Evolutionary conservation across 1,284 basidiomycete genomes (phyloP).

Genomic region (Tilletia caries): DNA sequence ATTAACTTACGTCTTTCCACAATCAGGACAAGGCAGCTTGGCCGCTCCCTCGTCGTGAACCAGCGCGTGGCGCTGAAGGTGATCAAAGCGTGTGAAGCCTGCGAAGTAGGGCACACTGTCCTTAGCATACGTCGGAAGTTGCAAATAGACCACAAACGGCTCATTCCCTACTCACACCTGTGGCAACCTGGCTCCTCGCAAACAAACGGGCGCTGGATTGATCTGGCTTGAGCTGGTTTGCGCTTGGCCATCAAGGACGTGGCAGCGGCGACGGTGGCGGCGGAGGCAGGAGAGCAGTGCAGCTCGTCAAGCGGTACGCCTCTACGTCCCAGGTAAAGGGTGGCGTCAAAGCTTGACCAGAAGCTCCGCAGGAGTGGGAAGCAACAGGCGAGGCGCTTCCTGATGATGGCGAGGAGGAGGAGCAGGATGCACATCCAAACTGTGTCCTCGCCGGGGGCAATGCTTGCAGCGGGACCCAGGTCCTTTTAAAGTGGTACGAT

Average conservation of each 20-base stretch:
- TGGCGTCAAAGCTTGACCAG: no score
- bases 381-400: no score
- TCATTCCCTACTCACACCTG: neutral
- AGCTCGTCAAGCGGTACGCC: no score
- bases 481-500: no score
- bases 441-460: no score
- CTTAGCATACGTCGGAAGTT: no score
- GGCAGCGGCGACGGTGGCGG: neutral
- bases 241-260: neutral
- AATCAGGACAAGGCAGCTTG: constrained; percentile 33
- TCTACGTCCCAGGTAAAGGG: no score
- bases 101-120: neutral
- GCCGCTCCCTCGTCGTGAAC: constrained; percentile 36
- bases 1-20: constrained; percentile 31
- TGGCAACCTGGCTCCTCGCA: neutral
- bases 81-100: constrained; percentile 29
- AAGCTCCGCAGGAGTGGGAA: no score
- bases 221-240: neutral
- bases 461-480: no score
- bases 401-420: no score
- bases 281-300: no score
- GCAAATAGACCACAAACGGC: neutral
- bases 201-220: neutral
- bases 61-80: constrained; percentile 40
- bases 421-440: no score